A percentile compares a stretch with the other conserved stretches of the same genome.
Evolutionary conservation across 371 early-diverging fungal genomes (phyloP).

Genomic region (Mucor saturninus): DNA sequence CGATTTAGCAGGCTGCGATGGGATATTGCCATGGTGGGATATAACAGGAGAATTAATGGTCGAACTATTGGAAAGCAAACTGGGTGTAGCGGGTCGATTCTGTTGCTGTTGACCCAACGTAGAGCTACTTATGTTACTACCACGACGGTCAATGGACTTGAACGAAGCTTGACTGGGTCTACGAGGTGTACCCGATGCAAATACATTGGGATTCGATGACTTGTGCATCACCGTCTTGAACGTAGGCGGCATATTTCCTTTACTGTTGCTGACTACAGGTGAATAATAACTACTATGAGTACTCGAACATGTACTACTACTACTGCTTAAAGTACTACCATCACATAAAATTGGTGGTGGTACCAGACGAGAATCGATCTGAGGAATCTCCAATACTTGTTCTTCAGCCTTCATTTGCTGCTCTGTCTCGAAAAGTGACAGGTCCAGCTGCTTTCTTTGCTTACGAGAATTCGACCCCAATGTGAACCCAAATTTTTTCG

Average conservation of each 20-base stretch:
- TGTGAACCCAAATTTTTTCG: slow-evolving; percentile 44
- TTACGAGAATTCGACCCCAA: slow-evolving; percentile 26
- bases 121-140: slow-evolving; percentile 28
- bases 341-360: slow-evolving; percentile 45
- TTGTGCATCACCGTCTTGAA: slow-evolving; percentile 14
- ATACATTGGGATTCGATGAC: slow-evolving; percentile 7
- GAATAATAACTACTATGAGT: slow-evolving; percentile 15
- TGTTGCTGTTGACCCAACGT: slow-evolving; percentile 17
- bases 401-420: slow-evolving; percentile 1
- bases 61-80: slow-evolving; percentile 43
- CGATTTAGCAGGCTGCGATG: slow-evolving; percentile 20
- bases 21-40: slow-evolving; percentile 7
- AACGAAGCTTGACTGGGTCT: slow-evolving; percentile 43
- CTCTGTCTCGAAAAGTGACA: slow-evolving; percentile 37
- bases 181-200: slow-evolving; percentile 17
- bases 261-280: neutral
- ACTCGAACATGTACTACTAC: slow-evolving; percentile 35
- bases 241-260: slow-evolving; percentile 7
- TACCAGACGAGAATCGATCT: slow-evolving; percentile 15
- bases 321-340: slow-evolving; percentile 49
- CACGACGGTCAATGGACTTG: slow-evolving; percentile 39
- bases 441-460: slow-evolving; percentile 47
- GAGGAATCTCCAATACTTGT: neutral
- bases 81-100: slow-evolving; percentile 39
- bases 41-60: slow-evolving; percentile 30